A percentile compares a stretch with the other conserved stretches of the same genome.
Conservation (phyloP, 2,329 filamentous ascomycete species). For the Ascochyta viciae-villosae region DNA sequence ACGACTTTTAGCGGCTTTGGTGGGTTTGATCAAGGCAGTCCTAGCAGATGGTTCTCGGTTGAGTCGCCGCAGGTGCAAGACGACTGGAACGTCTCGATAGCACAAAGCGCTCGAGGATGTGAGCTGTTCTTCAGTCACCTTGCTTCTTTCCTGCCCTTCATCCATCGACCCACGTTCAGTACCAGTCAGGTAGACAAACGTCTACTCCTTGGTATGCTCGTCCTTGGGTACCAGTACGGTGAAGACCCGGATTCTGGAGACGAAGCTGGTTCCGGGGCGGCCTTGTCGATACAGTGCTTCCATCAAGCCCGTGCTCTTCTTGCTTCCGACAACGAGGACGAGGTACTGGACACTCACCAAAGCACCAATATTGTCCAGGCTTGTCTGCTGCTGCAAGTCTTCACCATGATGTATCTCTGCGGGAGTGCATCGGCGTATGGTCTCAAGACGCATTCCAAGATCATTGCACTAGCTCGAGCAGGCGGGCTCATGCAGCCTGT, state of each 20-base stretch:
- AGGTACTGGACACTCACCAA: not conserved
- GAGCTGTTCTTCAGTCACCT: constrained; percentile 23
- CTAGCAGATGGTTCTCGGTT: constrained; percentile 11
- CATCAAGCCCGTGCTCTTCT: constrained; percentile 23
- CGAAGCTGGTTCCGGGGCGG: constrained; percentile 16
- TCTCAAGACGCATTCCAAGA: constrained; percentile 31
- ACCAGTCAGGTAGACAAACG: constrained; percentile 2
- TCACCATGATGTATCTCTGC: constrained; percentile 27
- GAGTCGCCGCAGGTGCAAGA: constrained; percentile 12
- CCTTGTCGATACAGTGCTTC: constrained; percentile 21
- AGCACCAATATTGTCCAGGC: constrained; percentile 22
- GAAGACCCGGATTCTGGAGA: constrained; percentile 22
- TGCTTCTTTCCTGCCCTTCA: constrained; percentile 18
- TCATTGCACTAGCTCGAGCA: constrained; percentile 27
- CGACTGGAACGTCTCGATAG: constrained; percentile 18
- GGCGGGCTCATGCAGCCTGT: constrained; percentile 25
- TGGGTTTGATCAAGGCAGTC: constrained; percentile 19
- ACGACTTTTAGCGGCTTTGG: constrained; percentile 4
- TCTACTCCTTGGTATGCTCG: constrained; percentile 26
- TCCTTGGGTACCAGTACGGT: constrained; percentile 27
- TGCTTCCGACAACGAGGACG: constrained; percentile 15
- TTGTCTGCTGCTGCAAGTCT: constrained; percentile 27
- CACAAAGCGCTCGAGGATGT: constrained; percentile 17
- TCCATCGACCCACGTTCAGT: constrained; percentile 26
- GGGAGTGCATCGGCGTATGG: constrained; percentile 27